Percentiles rank a stretch among this genome's conserved stretches.
These are phyloP conservation scores for Sporothrix protearum DNA, from an alignment of 2,329 filamentous ascomycete genomes.

Conservation along the genomic window DNA sequence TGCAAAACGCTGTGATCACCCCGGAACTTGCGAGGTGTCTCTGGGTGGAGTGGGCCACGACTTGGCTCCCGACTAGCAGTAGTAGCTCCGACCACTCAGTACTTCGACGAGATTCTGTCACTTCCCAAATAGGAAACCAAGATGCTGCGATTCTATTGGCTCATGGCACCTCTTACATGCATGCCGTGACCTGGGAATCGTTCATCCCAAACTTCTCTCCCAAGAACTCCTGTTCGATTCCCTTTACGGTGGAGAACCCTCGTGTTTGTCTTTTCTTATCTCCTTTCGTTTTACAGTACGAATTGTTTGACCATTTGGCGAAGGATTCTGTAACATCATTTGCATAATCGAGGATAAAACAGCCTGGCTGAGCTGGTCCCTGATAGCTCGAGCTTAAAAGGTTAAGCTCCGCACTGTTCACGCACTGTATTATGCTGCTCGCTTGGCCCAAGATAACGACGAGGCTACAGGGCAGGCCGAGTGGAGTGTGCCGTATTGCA, in stretches of 20 bases:
- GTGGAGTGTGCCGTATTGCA: too few species aligned
- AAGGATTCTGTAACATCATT: not conserved
- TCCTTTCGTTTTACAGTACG: not conserved
- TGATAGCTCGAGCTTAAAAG: not conserved
- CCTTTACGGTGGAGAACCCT: not conserved
- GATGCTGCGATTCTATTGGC: not conserved
- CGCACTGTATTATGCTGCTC: not conserved
- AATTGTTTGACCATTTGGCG: too few species aligned
- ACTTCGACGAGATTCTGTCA: not conserved
- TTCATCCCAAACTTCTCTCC: too few species aligned
- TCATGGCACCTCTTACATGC: not conserved
- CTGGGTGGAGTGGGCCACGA: not conserved
- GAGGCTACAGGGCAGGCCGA: not conserved
- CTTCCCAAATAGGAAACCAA: conserved; percentile 4
- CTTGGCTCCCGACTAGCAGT: not conserved
- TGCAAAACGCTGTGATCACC: not conserved
- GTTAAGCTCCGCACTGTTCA: not conserved
- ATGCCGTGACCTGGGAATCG: too few species aligned
- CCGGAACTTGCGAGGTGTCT: not conserved
- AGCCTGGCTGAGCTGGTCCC: not conserved
- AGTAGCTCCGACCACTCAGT: too few species aligned
- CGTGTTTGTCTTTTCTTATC: not conserved
- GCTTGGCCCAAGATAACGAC: not conserved
- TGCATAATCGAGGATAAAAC: not conserved
- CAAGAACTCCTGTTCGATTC: not conserved